Evolutionary conservation across 495 filamentous ascomycete species (phyloP).

Genomic region (Penicillium diatomitis): DNA sequence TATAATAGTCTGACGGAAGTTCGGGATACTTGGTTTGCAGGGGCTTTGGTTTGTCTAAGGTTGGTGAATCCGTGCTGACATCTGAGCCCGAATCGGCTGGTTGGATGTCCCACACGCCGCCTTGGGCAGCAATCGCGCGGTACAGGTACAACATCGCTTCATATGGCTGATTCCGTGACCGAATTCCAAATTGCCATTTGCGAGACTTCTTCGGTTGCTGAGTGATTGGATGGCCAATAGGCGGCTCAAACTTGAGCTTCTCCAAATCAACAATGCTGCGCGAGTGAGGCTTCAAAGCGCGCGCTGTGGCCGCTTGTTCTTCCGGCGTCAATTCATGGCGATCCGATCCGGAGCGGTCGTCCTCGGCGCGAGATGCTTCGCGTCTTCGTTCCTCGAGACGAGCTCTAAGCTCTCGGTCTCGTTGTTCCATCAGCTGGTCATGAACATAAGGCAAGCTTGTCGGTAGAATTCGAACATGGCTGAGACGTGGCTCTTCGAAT

Average conservation of each 20-base stretch:
- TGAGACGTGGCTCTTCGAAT: constrained; percentile 39
- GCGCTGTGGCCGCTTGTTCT: constrained; percentile 65
- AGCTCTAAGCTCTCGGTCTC: constrained; percentile 34
- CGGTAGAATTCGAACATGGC: constrained; percentile 81
- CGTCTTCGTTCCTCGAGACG: constrained; percentile 23
- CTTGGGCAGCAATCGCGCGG: constrained; percentile 76
- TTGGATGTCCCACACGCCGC: constrained; percentile 68
- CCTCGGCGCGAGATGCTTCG: constrained; percentile 28
- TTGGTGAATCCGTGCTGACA: constrained; percentile 15
- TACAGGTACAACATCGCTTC: constrained; percentile 93
- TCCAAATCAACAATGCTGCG: constrained; percentile 49
- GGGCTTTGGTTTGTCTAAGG: constrained; percentile 23
- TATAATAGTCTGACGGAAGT: constrained; percentile 51
- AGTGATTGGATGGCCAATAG: constrained; percentile 55
- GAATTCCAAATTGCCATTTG: constrained; percentile 96
- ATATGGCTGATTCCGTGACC: constrained; percentile 82
- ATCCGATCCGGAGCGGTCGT: constrained; percentile 37
- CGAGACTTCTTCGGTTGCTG: constrained; percentile 57
- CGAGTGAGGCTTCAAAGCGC: constrained; percentile 72
- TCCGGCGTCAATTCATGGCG: constrained; percentile 48
- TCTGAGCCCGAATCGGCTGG: constrained; percentile 31
- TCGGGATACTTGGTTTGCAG: constrained; percentile 41
- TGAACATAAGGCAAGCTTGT: constrained; percentile 86
- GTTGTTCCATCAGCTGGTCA: constrained; percentile 74
- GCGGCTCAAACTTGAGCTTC: constrained; percentile 51